Base-by-base conservation (phyloP, 1,284 basidiomycete species). In the Amylostereum areolatum region DNA sequence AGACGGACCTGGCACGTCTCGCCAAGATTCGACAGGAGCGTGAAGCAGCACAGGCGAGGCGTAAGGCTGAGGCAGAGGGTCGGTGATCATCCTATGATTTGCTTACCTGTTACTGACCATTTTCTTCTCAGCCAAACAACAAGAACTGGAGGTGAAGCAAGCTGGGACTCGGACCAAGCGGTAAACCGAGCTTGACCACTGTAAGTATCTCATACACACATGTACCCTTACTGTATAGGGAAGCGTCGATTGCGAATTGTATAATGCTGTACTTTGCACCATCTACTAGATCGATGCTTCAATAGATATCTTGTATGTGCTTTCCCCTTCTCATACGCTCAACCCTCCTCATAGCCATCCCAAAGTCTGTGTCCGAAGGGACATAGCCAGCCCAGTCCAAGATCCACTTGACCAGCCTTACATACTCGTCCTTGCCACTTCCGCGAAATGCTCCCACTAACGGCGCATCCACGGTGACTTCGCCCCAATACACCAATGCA, bases 1-100 rank as follows among this genome's bases (percentile, higher is more conserved):
- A 92, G 69, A 65, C 81, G 4, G 93, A 97, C 66, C 80, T 97
- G 41, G 82, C 86, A 18, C 82, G 93, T 48, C 79, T 97, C n/a
- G 81, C 82, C 45, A 88, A 85, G 78, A 90, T 97, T 60, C 80
- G 81, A 55, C 82, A 81, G 51, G 88, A 94, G 54, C 84, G 93
- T 49, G 92, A 93, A 54, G 85, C 82, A 35, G 92, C 92, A 5
- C 83, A 83, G 44, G 88, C 88, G 2, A 89, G 86, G 73, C 74
- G 92, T 49, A 82, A 89, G 68, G 91, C 91, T 1, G 92, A 94
- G 63, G 75, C 83, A 10, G 90, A 91, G 60, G 89, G 88, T 88
- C 46, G 30, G 72, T 61, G 5, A 4, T 43, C 33, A 30, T 41
- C 12, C 5, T 11, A 46, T 35, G 33, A 2, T 5, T 54, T 46